Percentiles rank a stretch among this genome's conserved stretches.
Evolutionary conservation across 768 basidiomycete genomes (phyloP).

Genomic region (Hypholoma fasciculare): DNA sequence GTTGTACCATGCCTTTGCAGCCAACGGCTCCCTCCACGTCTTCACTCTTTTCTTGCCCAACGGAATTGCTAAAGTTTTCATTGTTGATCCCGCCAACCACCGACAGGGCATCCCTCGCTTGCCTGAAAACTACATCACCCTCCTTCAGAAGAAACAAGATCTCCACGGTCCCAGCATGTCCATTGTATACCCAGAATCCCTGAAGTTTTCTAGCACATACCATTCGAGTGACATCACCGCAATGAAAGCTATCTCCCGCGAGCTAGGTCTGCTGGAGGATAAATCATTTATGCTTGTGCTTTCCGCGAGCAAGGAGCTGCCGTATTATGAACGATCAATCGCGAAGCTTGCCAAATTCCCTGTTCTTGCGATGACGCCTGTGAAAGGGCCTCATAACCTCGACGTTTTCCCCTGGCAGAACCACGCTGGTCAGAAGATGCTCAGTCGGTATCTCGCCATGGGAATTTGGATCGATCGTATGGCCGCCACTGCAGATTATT

Average conservation of each 20-base stretch:
- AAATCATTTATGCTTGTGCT: constrained; percentile 76
- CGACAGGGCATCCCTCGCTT: constrained; percentile 81
- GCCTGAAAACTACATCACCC: constrained; percentile 69
- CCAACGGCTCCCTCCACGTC: constrained; percentile 75
- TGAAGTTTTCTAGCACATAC: constrained; percentile 69
- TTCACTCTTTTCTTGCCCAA: constrained; percentile 84
- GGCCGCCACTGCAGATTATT: constrained; percentile 82
- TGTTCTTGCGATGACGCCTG: constrained; percentile 81
- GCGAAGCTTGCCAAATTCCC: constrained; percentile 84
- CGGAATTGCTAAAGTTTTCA: constrained; percentile 71
- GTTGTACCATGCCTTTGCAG: constrained; percentile 83
- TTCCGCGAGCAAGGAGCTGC: constrained; percentile 82
- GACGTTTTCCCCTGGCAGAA: constrained; percentile 91
- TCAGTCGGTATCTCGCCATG: constrained; percentile 76
- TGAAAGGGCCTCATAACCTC: constrained; percentile 69
- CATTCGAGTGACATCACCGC: constrained; percentile 79
- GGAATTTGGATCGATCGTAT: constrained; percentile 81
- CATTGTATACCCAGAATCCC: constrained; percentile 62
- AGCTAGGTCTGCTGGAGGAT: constrained; percentile 74
- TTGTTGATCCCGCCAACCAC: constrained; percentile 89
- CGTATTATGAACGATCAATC: constrained; percentile 75
- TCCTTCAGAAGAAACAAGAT: constrained; percentile 50
- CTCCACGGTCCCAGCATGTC: constrained; percentile 42
- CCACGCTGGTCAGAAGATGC: constrained; percentile 79
- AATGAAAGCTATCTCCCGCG: constrained; percentile 83